Evolutionary conservation across 2,329 filamentous ascomycete genomes (phyloP).

Genomic region (Tothia fuscella): DNA sequence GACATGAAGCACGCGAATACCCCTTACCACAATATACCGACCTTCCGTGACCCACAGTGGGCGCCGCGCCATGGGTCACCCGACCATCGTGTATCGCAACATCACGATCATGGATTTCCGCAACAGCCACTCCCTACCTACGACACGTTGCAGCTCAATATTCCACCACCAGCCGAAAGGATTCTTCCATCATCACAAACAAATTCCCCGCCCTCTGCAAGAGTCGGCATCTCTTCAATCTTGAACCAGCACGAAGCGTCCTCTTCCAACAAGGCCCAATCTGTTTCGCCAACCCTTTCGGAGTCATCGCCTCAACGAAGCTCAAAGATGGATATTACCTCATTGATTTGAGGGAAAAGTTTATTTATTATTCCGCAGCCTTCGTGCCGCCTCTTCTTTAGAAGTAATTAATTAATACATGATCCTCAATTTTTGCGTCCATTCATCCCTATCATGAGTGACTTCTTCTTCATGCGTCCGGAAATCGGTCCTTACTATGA

Average conservation of each 20-base stretch:
- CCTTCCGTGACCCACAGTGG: slow-evolving; percentile 1
- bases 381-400: too few species aligned
- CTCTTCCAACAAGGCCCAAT: neutral
- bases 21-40: neutral
- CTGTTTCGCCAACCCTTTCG: neutral
- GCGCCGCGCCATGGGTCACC: neutral
- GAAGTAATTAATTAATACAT: too few species aligned
- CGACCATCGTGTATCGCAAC: neutral
- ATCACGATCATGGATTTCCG: neutral
- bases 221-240: neutral
- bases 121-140: neutral
- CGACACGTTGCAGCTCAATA: neutral
- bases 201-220: neutral
- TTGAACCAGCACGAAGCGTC: neutral
- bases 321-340: slow-evolving; percentile 4
- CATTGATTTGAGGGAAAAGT: too few species aligned
- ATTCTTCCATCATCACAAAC: neutral
- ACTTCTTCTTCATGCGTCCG: too few species aligned
- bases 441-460: too few species aligned
- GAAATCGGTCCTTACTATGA: too few species aligned
- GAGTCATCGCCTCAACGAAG: neutral
- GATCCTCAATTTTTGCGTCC: too few species aligned
- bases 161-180: neutral
- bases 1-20: neutral
- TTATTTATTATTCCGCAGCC: too few species aligned